phyloP scores from a whole-genome alignment of 495 filamentous ascomycete species.

The Daldinia childiae region DNA sequence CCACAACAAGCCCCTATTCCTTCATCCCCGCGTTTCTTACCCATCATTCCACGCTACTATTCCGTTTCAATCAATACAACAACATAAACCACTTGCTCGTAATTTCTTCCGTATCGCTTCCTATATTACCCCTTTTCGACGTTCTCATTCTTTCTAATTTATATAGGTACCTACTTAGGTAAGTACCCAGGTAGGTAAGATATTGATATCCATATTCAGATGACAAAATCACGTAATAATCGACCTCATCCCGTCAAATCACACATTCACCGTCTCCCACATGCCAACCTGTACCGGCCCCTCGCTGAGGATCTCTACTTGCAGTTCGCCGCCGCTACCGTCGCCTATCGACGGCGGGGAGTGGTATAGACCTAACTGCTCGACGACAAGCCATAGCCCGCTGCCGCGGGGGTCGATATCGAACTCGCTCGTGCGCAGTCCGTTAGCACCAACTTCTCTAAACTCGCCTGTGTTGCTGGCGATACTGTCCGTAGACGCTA shows the following conservation, averaged over 20 bases:
- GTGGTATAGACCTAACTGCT: conserved; percentile 64
- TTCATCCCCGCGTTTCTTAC: neutral
- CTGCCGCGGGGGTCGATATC: conserved; percentile 68
- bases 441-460: conserved; percentile 68
- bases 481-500: conserved; percentile 61
- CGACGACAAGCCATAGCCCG: conserved; percentile 82
- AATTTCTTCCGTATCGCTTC: neutral
- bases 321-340: conserved; percentile 61
- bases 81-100: neutral
- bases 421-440: conserved; percentile 74
- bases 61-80: neutral
- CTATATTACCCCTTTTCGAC: neutral
- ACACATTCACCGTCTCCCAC: conserved; percentile 58
- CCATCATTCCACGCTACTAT: neutral
- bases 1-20: neutral
- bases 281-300: conserved; percentile 67
- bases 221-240: neutral
- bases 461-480: conserved; percentile 65
- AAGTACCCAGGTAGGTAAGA: too few relatives aligned
- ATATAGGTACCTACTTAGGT: neutral
- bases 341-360: conserved; percentile 50
- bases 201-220: neutral
- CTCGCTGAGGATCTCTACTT: conserved; percentile 76
- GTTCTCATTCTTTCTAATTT: neutral
- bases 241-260: conserved; percentile 1